phyloP scores from a whole-genome alignment of 73 alveolate species.

The Paramecium biaurelia region DNA sequence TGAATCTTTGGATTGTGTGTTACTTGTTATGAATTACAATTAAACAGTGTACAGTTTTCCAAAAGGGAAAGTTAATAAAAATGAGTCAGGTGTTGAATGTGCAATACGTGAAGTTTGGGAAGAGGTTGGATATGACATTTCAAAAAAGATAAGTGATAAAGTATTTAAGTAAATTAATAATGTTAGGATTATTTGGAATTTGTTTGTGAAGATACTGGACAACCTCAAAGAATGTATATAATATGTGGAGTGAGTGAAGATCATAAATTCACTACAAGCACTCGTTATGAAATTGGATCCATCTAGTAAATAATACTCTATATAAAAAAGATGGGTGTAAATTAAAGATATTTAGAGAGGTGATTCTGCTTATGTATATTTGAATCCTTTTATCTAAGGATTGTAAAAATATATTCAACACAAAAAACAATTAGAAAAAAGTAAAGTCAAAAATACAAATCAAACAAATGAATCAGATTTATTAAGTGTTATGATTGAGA shows the following conservation, averaged over 20 bases:
- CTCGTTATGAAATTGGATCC: slow-evolving; percentile 69
- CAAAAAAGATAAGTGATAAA: slow-evolving; percentile 30
- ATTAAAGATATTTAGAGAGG: slow-evolving; percentile 62
- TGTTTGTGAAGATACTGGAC: slow-evolving; percentile 58
- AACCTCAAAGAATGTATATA: slow-evolving; percentile 57
- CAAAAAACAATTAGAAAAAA: not conserved
- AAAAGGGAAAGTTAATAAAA: slow-evolving; percentile 75
- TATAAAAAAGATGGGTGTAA: slow-evolving; percentile 55
- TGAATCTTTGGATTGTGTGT: slow-evolving; percentile 24
- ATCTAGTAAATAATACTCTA: slow-evolving; percentile 31
- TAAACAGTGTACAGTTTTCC: slow-evolving; percentile 67
- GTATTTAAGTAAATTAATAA: not conserved
- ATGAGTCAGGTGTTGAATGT: slow-evolving; percentile 71
- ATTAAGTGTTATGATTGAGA: not conserved
- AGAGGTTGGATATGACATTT: slow-evolving; percentile 68
- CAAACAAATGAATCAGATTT: not conserved
- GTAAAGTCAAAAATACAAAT: not conserved
- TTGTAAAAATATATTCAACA: not conserved
- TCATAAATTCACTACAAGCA: slow-evolving; percentile 57
- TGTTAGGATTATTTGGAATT: slow-evolving; percentile 24
- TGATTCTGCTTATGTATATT: not conserved
- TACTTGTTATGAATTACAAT: slow-evolving; percentile 39
- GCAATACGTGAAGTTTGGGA: slow-evolving; percentile 78
- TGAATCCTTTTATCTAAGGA: slow-evolving; percentile 42
- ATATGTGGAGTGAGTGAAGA: slow-evolving; percentile 63